A percentile compares a stretch with the other conserved stretches of the same genome.
Conservation (phyloP, 306 rosid species). For the Castanospermum australe region DNA sequence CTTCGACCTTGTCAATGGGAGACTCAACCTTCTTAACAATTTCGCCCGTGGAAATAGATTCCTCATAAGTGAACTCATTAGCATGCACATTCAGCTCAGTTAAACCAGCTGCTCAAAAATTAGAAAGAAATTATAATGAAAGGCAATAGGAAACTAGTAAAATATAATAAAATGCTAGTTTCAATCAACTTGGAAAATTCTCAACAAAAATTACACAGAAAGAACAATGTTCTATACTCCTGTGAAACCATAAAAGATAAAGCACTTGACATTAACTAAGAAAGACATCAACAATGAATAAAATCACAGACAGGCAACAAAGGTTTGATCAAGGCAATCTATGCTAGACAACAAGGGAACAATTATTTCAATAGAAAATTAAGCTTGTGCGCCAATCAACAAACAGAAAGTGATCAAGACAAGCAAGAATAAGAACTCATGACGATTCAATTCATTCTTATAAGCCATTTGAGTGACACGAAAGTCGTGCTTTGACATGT, state of each 20-base stretch:
- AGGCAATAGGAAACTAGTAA: neutral
- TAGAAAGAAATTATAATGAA: neutral
- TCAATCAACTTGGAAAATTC: slow-evolving; percentile 15
- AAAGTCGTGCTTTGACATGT: slow-evolving; percentile 6
- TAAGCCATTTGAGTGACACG: neutral
- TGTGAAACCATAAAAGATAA: slow-evolving; percentile 4
- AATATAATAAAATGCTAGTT: slow-evolving; percentile 1
- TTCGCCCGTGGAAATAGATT: slow-evolving; percentile 79
- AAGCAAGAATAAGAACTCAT: slow-evolving; percentile 10
- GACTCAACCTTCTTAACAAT: slow-evolving; percentile 82
- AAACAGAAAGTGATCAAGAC: neutral
- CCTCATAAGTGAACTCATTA: slow-evolving; percentile 78
- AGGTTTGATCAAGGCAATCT: slow-evolving; percentile 17
- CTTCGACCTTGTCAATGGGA: slow-evolving; percentile 82
- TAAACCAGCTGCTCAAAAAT: slow-evolving; percentile 64
- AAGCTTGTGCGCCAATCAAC: neutral
- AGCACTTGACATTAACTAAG: slow-evolving; percentile 7
- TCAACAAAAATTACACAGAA: neutral
- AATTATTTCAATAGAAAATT: slow-evolving; percentile 13
- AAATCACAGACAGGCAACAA: neutral
- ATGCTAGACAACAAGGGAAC: slow-evolving; percentile 1
- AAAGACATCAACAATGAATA: neutral
- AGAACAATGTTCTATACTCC: slow-evolving; percentile 17
- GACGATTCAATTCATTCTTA: slow-evolving; percentile 17
- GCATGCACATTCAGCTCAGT: slow-evolving; percentile 68